Base-by-base conservation (phyloP, 169 alveolate genomes). In the Plasmodium sp. region DNA sequence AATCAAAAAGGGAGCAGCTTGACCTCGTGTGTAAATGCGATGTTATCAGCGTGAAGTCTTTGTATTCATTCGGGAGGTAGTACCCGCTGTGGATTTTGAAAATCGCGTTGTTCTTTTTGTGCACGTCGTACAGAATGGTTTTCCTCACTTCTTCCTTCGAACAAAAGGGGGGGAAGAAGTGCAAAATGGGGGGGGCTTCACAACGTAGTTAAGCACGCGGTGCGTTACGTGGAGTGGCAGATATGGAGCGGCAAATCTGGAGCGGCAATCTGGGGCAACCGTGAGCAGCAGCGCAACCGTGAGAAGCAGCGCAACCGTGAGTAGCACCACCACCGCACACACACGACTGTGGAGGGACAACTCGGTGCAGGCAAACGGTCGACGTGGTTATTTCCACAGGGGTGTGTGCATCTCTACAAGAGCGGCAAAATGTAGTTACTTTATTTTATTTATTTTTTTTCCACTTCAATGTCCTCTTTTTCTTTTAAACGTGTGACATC, bases 1-100 rank as follows among this genome's bases (percentile, higher is more conserved):
- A 82, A 81, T 92, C 95, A 92, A 92, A 92, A 67, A 92, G 77
- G 0, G 95, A 81, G 27, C 95, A 81, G 22, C 75, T 92, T 7
- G 95, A 81, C 43, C 95, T 48, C 9, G 95, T 92, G 83, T 92
- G 95, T 73, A 92, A 72, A 82, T 92, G 92, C 0, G 95, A 71
- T n/a, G 95, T 92, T 72, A 92, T 92, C 48, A 82, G 34, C 14
- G 95, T 92, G 12, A 36, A 56, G 51, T 92, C 83, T 92, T 92
- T 81, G 62, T 92, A 92, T 72, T 92, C 95, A 83, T 92, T 91
- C n/a, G 95, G 86, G 1, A 92, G 0, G 45, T 92, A 92, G 56
- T 48, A 92, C 27, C 91, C 83, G 27, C 77, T 45, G 14, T 81
- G 81, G n/a, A 92, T 92, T 72, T 92, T 92, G 75, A 92, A 92